phyloP scores from a whole-genome alignment of 768 basidiomycete species.

The Cystofilobasidium macerans region DNA sequence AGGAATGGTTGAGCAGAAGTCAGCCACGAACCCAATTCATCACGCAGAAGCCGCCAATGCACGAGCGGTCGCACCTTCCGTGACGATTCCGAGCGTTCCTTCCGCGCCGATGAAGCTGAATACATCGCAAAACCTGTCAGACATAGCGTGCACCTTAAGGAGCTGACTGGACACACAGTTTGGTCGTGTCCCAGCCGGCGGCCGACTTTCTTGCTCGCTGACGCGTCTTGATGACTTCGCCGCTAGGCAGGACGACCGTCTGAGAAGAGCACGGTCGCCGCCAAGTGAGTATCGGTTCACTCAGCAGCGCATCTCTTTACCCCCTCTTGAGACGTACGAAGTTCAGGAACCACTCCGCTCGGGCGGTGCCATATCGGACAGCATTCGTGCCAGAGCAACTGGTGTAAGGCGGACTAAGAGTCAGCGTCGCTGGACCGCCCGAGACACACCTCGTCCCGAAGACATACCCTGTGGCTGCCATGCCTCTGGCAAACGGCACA shows the following conservation, averaged over 20 bases:
- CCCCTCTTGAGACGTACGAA: slow-evolving; percentile 43
- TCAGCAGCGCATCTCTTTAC: background rate
- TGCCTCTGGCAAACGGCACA: background rate
- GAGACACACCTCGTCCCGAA: background rate
- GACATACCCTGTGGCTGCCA: slow-evolving; percentile 7
- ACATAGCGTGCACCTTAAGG: no score
- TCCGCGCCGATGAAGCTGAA: slow-evolving; percentile 23
- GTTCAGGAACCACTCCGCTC: slow-evolving; percentile 78
- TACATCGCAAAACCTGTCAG: no score
- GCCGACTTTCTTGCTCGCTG: slow-evolving; percentile 31
- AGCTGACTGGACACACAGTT: slow-evolving; percentile 18
- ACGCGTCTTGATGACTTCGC: slow-evolving; percentile 82
- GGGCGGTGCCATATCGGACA: slow-evolving; percentile 64
- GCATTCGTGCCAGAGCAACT: slow-evolving; percentile 71
- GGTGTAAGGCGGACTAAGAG: slow-evolving; percentile 50
- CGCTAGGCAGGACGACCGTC: slow-evolving; percentile 81
- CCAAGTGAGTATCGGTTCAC: background rate
- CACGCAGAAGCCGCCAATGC: no score
- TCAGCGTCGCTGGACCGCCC: slow-evolving; percentile 32
- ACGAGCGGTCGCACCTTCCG: slow-evolving; percentile 49
- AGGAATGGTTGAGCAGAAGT: background rate
- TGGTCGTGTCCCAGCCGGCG: slow-evolving; percentile 25
- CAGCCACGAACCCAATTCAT: no score
- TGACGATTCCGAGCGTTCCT: slow-evolving; percentile 80
- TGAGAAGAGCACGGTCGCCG: slow-evolving; percentile 34